Conservation (phyloP, 2,329 filamentous ascomycete genomes). For the Massarina eburnea region DNA sequence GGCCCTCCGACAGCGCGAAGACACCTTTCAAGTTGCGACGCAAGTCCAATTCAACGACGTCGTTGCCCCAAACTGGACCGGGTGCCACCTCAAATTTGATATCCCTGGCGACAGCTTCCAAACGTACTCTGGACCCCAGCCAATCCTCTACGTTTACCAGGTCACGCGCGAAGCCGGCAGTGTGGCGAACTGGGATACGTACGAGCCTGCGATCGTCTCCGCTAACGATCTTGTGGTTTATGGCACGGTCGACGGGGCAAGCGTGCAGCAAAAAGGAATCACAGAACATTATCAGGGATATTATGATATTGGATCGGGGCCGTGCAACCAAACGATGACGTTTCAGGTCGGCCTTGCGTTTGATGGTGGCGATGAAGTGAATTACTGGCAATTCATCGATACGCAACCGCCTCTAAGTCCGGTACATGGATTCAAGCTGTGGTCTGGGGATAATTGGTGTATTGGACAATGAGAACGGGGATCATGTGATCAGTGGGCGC, state of each 20-base stretch:
- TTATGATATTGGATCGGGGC: constrained; percentile 16
- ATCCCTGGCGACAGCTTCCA: constrained; percentile 16
- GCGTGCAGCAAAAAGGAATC: constrained; percentile 13
- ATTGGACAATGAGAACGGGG: neutral
- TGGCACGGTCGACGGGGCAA: constrained; percentile 26
- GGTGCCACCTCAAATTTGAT: constrained; percentile 30
- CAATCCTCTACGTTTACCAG: constrained; percentile 28
- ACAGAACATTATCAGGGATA: constrained; percentile 16
- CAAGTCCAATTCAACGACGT: constrained; percentile 23
- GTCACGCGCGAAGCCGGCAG: constrained; percentile 17
- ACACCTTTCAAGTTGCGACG: constrained; percentile 25
- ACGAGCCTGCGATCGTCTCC: constrained; percentile 8
- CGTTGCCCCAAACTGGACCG: constrained; percentile 15
- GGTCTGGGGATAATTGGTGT: constrained; percentile 11
- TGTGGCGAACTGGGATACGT: constrained; percentile 25
- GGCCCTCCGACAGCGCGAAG: constrained; percentile 24
- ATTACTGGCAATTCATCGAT: constrained; percentile 33
- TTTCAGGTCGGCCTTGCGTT: constrained; percentile 33
- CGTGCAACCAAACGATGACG: constrained; percentile 30
- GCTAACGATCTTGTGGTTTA: constrained; percentile 11
- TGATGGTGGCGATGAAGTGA: constrained; percentile 18
- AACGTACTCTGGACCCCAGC: constrained; percentile 20
- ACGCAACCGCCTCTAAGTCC: constrained; percentile 25
- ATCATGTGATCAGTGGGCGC: too few relatives aligned
- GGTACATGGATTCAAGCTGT: constrained; percentile 30